Percentiles rank a stretch among this genome's conserved stretches.
Conservation (phyloP, 805 yeast species). For the Metschnikowia kofuensis region DNA sequence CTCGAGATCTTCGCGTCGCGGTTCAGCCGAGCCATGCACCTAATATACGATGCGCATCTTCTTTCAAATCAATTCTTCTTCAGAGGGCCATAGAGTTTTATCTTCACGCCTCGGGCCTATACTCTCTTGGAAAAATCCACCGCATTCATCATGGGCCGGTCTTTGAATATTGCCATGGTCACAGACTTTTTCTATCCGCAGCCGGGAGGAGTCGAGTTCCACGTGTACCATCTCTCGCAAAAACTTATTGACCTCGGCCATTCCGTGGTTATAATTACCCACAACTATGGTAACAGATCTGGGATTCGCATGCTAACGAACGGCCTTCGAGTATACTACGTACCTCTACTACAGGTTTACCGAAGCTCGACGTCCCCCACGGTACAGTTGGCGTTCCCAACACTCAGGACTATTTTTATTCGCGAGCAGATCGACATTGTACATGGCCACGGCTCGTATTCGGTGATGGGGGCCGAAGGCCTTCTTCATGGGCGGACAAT, state of each 20-base stretch:
- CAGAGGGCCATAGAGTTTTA: too few relatives aligned
- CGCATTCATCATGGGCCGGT: slow-evolving; percentile 2
- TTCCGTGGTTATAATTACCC: slow-evolving; percentile 83
- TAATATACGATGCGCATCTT: neutral
- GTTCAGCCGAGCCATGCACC: neutral
- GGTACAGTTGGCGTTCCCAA: slow-evolving; percentile 83
- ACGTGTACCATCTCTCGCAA: slow-evolving; percentile 87
- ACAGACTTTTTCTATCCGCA: slow-evolving; percentile 98
- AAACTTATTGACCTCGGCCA: slow-evolving; percentile 78
- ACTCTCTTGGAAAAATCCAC: neutral
- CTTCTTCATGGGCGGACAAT: slow-evolving; percentile 87
- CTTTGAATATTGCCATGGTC: slow-evolving; percentile 61
- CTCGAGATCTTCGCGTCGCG: neutral
- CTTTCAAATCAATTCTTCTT: neutral
- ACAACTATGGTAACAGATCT: slow-evolving; percentile 75
- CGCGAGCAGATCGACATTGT: slow-evolving; percentile 85
- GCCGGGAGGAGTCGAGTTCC: slow-evolving; percentile 97
- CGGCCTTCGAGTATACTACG: slow-evolving; percentile 90
- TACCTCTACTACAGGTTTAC: slow-evolving; percentile 77
- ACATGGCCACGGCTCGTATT: slow-evolving; percentile 93
- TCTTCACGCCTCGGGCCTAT: too few relatives aligned
- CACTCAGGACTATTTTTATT: slow-evolving; percentile 77
- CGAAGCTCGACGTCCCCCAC: slow-evolving; percentile 87
- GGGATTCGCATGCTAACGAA: slow-evolving; percentile 84
- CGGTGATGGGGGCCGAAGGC: slow-evolving; percentile 85